These are phyloP conservation scores for Hypoxylon sp. DNA, from an alignment of 2,329 filamentous ascomycete species.

Conservation along the genomic window DNA sequence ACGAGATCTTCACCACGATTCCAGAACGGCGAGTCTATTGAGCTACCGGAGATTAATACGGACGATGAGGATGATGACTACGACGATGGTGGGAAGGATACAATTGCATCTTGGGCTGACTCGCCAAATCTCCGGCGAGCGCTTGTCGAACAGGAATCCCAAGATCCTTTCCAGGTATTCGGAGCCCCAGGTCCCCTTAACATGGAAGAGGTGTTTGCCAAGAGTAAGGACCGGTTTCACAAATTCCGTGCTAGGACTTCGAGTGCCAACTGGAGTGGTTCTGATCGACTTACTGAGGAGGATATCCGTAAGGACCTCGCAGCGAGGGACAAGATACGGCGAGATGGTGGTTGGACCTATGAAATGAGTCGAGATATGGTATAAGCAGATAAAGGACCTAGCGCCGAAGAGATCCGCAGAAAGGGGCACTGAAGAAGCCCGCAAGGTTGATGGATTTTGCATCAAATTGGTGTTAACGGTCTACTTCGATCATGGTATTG, in stretches of 20 bases:
- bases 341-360: constrained; percentile 81
- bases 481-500: constrained; percentile 30
- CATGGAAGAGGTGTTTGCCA: constrained; percentile 97
- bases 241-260: constrained; percentile 93
- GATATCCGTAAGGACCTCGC: constrained; percentile 80
- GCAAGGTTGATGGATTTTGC: constrained; percentile 37
- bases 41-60: constrained; percentile 94
- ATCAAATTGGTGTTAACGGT: constrained; percentile 47
- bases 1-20: constrained; percentile 84
- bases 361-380: constrained; percentile 57
- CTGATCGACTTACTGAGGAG: constrained; percentile 81
- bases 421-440: background rate
- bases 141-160: constrained; percentile 84
- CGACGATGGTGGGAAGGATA: constrained; percentile 68
- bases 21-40: constrained; percentile 89
- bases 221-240: constrained; percentile 86
- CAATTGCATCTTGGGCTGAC: constrained; percentile 89
- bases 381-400: constrained; percentile 13
- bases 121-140: constrained; percentile 84
- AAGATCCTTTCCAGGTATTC: constrained; percentile 89
- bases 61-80: constrained; percentile 92
- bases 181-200: constrained; percentile 89
- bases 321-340: constrained; percentile 76
- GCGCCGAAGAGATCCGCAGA: background rate
- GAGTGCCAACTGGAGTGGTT: constrained; percentile 92